Conservation (phyloP, 1,284 basidiomycete species). For the Leccinum solheimii region DNA sequence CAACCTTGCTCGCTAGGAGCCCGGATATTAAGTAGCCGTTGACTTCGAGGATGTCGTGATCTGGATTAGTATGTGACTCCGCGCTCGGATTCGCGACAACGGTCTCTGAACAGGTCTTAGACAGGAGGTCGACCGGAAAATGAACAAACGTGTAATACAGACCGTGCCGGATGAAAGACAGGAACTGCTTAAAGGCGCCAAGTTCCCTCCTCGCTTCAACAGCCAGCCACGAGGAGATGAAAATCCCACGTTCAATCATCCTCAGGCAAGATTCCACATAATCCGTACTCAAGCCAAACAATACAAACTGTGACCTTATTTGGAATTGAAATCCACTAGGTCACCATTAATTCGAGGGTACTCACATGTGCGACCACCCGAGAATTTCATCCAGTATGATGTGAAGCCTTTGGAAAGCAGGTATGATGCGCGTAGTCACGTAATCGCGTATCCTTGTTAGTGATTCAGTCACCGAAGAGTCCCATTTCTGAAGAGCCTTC, state of each 20-base stretch:
- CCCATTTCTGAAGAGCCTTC: slow-evolving; percentile 79
- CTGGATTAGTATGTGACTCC: slow-evolving; percentile 50
- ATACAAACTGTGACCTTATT: slow-evolving; percentile 47
- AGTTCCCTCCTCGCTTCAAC: slow-evolving; percentile 64
- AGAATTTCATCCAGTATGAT: slow-evolving; percentile 71
- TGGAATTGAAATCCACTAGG: slow-evolving; percentile 18
- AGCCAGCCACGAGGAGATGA: slow-evolving; percentile 67
- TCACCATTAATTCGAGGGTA: slow-evolving; percentile 15
- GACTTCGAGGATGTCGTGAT: slow-evolving; percentile 77
- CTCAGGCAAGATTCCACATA: slow-evolving; percentile 55
- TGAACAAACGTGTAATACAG: slow-evolving; percentile 27
- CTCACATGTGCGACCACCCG: slow-evolving; percentile 76
- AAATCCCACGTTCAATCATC: slow-evolving; percentile 54
- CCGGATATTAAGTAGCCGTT: slow-evolving; percentile 76
- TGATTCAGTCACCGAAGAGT: slow-evolving; percentile 67
- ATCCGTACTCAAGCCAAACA: slow-evolving; percentile 53
- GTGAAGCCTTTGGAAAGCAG: slow-evolving; percentile 73
- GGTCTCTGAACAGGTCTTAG: slow-evolving; percentile 36
- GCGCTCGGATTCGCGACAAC: slow-evolving; percentile 42
- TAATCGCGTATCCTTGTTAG: slow-evolving; percentile 70
- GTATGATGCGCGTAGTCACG: slow-evolving; percentile 65
- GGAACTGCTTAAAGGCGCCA: slow-evolving; percentile 71
- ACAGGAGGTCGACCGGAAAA: slow-evolving; percentile 18
- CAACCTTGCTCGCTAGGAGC: slow-evolving; percentile 65
- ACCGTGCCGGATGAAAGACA: slow-evolving; percentile 77